phyloP scores from a whole-genome alignment of 495 filamentous ascomycete species.

The Neurospora sp. region DNA sequence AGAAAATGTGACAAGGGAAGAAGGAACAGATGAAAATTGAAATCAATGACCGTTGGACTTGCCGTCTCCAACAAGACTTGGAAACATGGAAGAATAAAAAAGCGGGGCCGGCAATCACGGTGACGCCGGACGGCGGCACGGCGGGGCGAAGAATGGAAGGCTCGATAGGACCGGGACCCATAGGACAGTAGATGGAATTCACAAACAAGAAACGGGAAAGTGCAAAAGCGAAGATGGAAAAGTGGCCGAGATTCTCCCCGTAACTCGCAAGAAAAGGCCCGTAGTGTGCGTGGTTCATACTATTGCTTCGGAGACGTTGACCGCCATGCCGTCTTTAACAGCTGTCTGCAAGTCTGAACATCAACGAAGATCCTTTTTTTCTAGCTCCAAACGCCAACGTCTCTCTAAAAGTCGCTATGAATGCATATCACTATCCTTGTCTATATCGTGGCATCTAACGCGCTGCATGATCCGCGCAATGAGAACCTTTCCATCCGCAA shows the following conservation, averaged over 20 bases:
- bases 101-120: background rate
- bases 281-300: background rate
- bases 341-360: background rate
- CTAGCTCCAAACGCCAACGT: background rate
- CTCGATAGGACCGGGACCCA: background rate
- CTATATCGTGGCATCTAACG: background rate
- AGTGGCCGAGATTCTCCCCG: slow-evolving; percentile 5
- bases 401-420: background rate
- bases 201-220: background rate
- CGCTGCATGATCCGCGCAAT: background rate
- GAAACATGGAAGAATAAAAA: background rate
- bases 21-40: background rate
- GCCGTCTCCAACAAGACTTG: background rate
- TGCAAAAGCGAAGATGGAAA: background rate
- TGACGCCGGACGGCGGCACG: background rate
- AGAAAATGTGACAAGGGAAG: background rate
- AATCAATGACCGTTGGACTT: background rate
- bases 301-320: background rate
- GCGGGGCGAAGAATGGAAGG: background rate
- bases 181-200: background rate
- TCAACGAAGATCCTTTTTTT: background rate
- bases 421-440: background rate
- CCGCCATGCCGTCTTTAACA: background rate
- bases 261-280: background rate
- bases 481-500: background rate